Conservation (phyloP, 2,329 filamentous ascomycete species). For the Trichoderma asperellum region DNA sequence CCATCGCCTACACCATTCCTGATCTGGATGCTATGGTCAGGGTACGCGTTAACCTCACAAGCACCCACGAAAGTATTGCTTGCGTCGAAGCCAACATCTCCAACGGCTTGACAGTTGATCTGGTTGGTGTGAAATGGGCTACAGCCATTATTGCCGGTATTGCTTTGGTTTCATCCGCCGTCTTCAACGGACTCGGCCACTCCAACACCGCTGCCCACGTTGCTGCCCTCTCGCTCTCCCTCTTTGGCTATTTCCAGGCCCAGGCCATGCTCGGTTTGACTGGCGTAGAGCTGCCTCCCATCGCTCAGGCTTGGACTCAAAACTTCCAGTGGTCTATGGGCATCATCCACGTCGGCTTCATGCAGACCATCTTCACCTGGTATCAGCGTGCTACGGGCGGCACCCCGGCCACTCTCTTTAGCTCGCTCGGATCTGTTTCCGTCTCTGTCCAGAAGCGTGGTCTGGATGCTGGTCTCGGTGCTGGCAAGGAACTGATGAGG, state of each 20-base stretch:
- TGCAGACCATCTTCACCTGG: constrained; percentile 91
- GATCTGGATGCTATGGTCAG: constrained; percentile 87
- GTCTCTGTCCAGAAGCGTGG: constrained; percentile 76
- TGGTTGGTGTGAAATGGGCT: constrained; percentile 85
- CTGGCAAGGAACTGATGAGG: constrained; percentile 48
- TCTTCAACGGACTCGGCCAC: constrained; percentile 88
- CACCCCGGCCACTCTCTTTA: constrained; percentile 76
- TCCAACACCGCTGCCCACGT: constrained; percentile 94
- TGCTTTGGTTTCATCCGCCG: constrained; percentile 80
- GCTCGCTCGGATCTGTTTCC: constrained; percentile 62
- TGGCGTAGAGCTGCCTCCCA: constrained; percentile 78
- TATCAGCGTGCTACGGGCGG: constrained; percentile 94
- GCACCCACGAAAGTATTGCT: constrained; percentile 66
- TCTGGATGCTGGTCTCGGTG: constrained; percentile 36
- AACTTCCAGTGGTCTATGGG: constrained; percentile 99
- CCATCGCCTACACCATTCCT: constrained; percentile 85
- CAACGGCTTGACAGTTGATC: constrained; percentile 89
- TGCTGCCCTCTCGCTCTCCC: constrained; percentile 86
- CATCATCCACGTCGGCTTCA: constrained; percentile 81
- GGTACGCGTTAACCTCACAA: constrained; percentile 76
- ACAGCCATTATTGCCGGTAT: constrained; percentile 86
- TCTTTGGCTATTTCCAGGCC: constrained; percentile 93
- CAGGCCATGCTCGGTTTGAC: constrained; percentile 90
- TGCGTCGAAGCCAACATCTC: constrained; percentile 87
- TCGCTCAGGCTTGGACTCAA: constrained; percentile 92